Conservation (phyloP, 225 moss, liverwort and hornwort genomes). For the Straminergon stramineum region DNA sequence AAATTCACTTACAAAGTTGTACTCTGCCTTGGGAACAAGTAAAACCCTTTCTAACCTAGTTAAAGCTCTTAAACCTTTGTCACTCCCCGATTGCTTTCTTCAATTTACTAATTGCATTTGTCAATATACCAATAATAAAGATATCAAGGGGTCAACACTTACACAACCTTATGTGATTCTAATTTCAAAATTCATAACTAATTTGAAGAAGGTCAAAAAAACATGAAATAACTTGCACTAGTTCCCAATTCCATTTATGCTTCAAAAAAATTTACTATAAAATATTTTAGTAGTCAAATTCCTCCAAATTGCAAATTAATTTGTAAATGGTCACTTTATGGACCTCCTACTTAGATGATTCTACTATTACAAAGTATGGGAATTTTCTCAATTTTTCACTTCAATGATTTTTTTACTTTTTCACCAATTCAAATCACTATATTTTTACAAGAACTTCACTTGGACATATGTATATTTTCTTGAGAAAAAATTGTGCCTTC, state of each 20-base stretch:
- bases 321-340: too few relatives aligned
- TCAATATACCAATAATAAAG: not conserved
- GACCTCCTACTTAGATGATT: too few relatives aligned
- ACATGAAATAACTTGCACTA: not conserved
- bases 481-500: too few relatives aligned
- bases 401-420: too few relatives aligned
- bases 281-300: not conserved
- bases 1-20: not conserved
- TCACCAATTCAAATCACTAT: too few relatives aligned
- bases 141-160: rapidly evolving
- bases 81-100: not conserved
- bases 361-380: too few relatives aligned
- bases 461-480: too few relatives aligned
- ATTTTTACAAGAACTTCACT: too few relatives aligned
- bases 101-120: not conserved
- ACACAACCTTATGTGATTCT: not conserved
- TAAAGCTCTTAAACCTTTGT: not conserved
- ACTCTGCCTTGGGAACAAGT: rapidly evolving
- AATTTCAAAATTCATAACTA: not conserved
- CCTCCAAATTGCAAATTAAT: not conserved
- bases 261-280: not conserved
- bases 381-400: too few relatives aligned
- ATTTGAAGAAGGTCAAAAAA: not conserved
- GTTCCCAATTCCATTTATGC: not conserved
- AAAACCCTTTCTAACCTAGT: rapidly evolving